phyloP scores from a whole-genome alignment of 2,329 filamentous ascomycete species.

The Neocatenulostroma microsporum region DNA sequence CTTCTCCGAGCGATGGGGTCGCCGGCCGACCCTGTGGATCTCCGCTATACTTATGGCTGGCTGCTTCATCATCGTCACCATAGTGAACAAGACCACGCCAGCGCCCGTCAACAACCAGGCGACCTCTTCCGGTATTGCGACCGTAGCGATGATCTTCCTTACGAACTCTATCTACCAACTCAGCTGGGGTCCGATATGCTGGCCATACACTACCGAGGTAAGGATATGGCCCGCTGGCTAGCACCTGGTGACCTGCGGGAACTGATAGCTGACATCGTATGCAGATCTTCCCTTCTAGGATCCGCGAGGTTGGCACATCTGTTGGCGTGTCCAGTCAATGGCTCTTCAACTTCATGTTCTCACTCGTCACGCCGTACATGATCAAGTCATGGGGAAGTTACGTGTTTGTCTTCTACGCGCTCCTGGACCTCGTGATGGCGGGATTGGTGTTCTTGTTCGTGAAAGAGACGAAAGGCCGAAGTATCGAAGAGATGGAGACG shows the following conservation, averaged over 20 bases:
- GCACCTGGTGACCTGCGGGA: too few relatives aligned
- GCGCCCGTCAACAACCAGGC: slow-evolving; percentile 20
- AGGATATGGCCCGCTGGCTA: neutral
- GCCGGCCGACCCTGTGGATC: slow-evolving; percentile 24
- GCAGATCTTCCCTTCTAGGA: slow-evolving; percentile 47
- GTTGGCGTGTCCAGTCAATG: slow-evolving; percentile 45
- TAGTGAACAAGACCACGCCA: slow-evolving; percentile 28
- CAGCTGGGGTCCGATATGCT: slow-evolving; percentile 47
- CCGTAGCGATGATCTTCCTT: slow-evolving; percentile 49
- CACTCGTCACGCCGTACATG: slow-evolving; percentile 45
- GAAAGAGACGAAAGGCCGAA: slow-evolving; percentile 31
- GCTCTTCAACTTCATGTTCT: slow-evolving; percentile 46
- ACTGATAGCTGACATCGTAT: slow-evolving; percentile 37
- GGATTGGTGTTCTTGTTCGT: slow-evolving; percentile 32
- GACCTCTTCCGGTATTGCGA: slow-evolving; percentile 40
- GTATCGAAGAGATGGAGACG: slow-evolving; percentile 28
- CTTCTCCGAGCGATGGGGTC: slow-evolving; percentile 44
- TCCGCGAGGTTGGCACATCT: slow-evolving; percentile 45
- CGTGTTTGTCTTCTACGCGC: slow-evolving; percentile 38
- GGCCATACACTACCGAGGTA: slow-evolving; percentile 41
- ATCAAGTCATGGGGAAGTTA: slow-evolving; percentile 45
- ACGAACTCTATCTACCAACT: slow-evolving; percentile 48
- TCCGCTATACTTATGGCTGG: slow-evolving; percentile 27
- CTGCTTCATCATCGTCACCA: slow-evolving; percentile 29
- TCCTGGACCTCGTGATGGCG: slow-evolving; percentile 39